Evolutionary conservation across 768 basidiomycete genomes (phyloP).

Genomic region (Omphalotus guepiniiformis): DNA sequence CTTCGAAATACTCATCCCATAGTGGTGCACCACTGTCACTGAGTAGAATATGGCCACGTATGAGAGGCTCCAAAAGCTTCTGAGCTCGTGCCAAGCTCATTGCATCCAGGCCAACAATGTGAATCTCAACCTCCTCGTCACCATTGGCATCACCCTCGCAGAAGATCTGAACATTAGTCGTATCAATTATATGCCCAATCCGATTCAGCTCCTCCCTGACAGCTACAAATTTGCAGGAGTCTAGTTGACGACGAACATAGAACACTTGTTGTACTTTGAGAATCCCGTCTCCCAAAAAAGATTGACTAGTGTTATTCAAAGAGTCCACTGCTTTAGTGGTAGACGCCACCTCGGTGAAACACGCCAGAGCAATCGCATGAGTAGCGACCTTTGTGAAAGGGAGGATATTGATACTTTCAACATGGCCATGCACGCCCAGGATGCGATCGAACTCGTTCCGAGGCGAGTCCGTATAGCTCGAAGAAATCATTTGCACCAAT

Average conservation of each 20-base stretch:
- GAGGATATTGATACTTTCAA: slow-evolving; percentile 38
- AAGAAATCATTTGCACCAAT: slow-evolving; percentile 22
- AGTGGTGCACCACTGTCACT: slow-evolving; percentile 24
- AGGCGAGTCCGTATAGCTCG: slow-evolving; percentile 31
- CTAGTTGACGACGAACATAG: slow-evolving; percentile 36
- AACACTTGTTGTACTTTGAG: slow-evolving; percentile 36
- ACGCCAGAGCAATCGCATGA: slow-evolving; percentile 39
- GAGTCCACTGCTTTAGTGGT: slow-evolving; percentile 1
- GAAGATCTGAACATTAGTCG: slow-evolving; percentile 30
- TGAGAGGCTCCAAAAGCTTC: slow-evolving; percentile 26
- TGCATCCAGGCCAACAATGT: slow-evolving; percentile 33
- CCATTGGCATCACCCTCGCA: slow-evolving; percentile 20
- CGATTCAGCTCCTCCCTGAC: slow-evolving; percentile 33
- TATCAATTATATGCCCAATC: slow-evolving; percentile 19
- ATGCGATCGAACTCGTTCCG: slow-evolving; percentile 28
- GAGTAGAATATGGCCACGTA: slow-evolving; percentile 34
- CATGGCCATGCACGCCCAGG: slow-evolving; percentile 30
- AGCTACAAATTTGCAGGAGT: slow-evolving; percentile 26
- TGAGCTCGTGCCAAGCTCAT: slow-evolving; percentile 26
- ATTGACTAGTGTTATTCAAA: slow-evolving; percentile 26
- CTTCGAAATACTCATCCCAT: slow-evolving; percentile 49
- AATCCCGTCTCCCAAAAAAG: slow-evolving; percentile 32
- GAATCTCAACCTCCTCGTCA: slow-evolving; percentile 30
- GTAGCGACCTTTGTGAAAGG: slow-evolving; percentile 24
- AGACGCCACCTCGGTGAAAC: slow-evolving; percentile 8